These are phyloP conservation scores for Wolfiporia cocos DNA, from an alignment of 1,284 basidiomycete species.

Conservation along the genomic window DNA sequence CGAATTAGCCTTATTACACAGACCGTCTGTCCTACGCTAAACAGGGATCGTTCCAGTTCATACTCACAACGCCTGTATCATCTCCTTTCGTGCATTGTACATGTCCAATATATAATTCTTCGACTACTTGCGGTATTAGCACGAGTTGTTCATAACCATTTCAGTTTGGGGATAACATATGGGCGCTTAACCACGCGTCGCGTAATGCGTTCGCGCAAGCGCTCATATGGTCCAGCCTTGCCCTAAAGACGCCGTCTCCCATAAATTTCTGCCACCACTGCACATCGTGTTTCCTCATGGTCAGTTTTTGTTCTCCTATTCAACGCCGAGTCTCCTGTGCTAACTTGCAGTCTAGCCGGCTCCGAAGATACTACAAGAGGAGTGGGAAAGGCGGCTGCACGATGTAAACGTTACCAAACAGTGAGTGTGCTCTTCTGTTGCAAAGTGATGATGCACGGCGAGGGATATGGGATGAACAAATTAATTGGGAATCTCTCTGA, in stretches of 20 bases:
- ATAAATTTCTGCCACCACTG: slow-evolving; percentile 22
- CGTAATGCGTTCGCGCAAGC: too few species aligned
- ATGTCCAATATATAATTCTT: too few species aligned
- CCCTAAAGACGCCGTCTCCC: slow-evolving; percentile 22
- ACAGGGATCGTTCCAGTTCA: too few species aligned
- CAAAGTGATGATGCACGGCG: slow-evolving; percentile 8
- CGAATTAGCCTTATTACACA: too few species aligned
- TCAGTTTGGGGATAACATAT: too few species aligned
- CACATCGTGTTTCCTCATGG: slow-evolving; percentile 23
- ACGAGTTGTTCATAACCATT: too few species aligned
- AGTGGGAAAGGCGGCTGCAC: slow-evolving; percentile 71
- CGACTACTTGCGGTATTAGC: too few species aligned
- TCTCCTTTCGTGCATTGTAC: too few species aligned
- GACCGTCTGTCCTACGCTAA: too few species aligned
- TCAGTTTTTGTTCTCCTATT: slow-evolving; percentile 18
- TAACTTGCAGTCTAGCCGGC: slow-evolving; percentile 18
- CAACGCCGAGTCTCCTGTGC: slow-evolving; percentile 1
- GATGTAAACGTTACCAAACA: slow-evolving; percentile 72
- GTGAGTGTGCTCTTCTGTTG: slow-evolving; percentile 43
- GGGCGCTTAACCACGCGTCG: too few species aligned
- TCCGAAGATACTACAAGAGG: slow-evolving; percentile 64
- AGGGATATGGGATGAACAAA: slow-evolving; percentile 48
- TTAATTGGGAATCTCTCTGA: slow-evolving; percentile 87
- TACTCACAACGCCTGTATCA: too few species aligned
- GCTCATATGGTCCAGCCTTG: too few species aligned